phyloP scores from a whole-genome alignment of 106 monocot species.

The Apostasia shenzhenica region DNA sequence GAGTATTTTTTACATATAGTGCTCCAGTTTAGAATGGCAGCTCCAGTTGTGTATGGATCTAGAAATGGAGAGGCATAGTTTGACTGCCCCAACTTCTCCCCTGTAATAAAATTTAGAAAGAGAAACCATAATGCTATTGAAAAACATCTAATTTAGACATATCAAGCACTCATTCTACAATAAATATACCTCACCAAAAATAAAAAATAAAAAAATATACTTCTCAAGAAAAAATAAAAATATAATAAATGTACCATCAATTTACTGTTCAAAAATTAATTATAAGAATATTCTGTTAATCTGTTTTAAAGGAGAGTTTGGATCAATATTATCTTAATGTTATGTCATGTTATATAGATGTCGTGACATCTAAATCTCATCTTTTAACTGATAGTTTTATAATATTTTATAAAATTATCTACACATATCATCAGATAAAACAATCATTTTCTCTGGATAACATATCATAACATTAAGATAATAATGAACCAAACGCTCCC shows the following conservation, averaged over 20 bases:
- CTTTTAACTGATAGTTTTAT: no score
- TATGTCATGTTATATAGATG: no score
- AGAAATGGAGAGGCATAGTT: constrained; percentile 61
- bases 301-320: no score
- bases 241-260: neutral
- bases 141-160: neutral
- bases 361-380: no score
- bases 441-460: no score
- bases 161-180: no score
- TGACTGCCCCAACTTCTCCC: constrained; percentile 46
- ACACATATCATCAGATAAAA: no score
- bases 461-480: no score
- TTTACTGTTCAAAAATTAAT: neutral
- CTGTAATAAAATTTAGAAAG: constrained; percentile 14
- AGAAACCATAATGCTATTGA: neutral
- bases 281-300: no score
- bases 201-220: neutral
- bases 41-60: constrained; percentile 54
- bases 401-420: no score
- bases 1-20: constrained; percentile 38
- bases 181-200: neutral
- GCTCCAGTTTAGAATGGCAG: constrained; percentile 51
- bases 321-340: no score
- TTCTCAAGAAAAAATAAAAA: neutral
- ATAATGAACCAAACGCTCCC: no score